Conservation (phyloP, 1,284 basidiomycete genomes). For the Cutaneotrichosporon curvatum region DNA sequence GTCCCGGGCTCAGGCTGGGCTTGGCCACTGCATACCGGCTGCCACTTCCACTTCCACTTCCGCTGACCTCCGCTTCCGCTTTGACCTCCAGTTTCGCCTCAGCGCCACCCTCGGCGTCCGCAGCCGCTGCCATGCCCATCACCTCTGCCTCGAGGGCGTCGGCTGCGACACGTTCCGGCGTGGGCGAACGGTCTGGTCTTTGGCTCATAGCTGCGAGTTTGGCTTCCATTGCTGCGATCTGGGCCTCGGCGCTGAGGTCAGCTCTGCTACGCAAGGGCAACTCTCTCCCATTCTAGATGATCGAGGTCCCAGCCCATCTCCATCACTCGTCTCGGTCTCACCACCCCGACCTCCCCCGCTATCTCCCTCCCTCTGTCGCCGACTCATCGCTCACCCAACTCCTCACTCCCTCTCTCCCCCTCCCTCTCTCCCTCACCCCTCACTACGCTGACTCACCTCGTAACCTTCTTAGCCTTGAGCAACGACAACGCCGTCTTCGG, state of each 20-base stretch:
- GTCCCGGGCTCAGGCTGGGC: neutral
- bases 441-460: slow-evolving; percentile 80
- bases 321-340: too few species aligned
- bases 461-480: slow-evolving; percentile 61
- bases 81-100: neutral
- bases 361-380: too few species aligned
- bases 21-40: neutral
- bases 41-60: too few species aligned
- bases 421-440: too few species aligned
- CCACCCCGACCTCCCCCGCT: slow-evolving; percentile 57
- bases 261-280: neutral
- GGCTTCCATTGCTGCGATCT: slow-evolving; percentile 92
- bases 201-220: slow-evolving; percentile 73
- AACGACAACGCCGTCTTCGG: slow-evolving; percentile 4
- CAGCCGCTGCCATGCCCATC: slow-evolving; percentile 12
- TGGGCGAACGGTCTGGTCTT: slow-evolving; percentile 16
- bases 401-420: too few species aligned
- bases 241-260: slow-evolving; percentile 62
- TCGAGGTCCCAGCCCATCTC: too few species aligned
- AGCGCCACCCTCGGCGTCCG: neutral
- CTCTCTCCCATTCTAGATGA: too few species aligned
- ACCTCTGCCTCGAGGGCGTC: slow-evolving; percentile 16
- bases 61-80: too few species aligned
- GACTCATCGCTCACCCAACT: too few species aligned
- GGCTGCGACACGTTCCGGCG: slow-evolving; percentile 10